Evolutionary conservation across 352 stramenopile species (phyloP), one percentile per base, ranked within the genome.

Genomic region (Globisporangium mamillatum): DNA sequence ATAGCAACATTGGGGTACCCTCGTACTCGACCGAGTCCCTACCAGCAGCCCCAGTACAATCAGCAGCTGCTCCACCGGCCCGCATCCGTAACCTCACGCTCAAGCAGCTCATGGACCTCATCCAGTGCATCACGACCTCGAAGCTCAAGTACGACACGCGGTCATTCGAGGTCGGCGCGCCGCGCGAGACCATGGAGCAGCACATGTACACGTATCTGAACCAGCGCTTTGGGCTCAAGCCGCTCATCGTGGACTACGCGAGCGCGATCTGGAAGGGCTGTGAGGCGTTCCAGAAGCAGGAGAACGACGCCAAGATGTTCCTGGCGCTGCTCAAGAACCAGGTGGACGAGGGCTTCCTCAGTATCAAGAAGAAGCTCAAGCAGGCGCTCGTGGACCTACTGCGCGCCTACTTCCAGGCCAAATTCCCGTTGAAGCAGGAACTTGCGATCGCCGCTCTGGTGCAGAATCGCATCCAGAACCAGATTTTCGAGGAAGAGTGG

Each of bases 181-280:
- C 88, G 18, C 77, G 82, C 3, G 89, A 96, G 58, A 96, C 88
- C 4, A 86, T 95, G 66, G 88, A 96, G 82, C 89, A 96, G 74
- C 89, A 96, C 67, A 78, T 96, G 78, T 96, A 96, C 77, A 90
- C 89, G 59, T 96, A 92, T 58, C 68, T 96, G 56, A 94, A 93
- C 65, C 88, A 93, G 65, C 81, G 86, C n/a, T 96, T 96, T 60
- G 89, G 89, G 1, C 72, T 96, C 18, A 80, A 84, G 0, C 63
- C 75, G 29, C 74, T 96, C 29, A 92, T 89, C 36, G 77, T 95
- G 36, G 85, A 93, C 52, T 91, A 94, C 63, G 89, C 88, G 1
- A 82, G 77, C 46, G 86, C 89, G 9, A 81, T 96, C n/a, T 92
- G 89, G 87, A 92, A 92, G 67, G 80, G 75, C 1, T 86, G 80